Conservation (phyloP, 2,329 filamentous ascomycete genomes). For the Fusarium sp. region DNA sequence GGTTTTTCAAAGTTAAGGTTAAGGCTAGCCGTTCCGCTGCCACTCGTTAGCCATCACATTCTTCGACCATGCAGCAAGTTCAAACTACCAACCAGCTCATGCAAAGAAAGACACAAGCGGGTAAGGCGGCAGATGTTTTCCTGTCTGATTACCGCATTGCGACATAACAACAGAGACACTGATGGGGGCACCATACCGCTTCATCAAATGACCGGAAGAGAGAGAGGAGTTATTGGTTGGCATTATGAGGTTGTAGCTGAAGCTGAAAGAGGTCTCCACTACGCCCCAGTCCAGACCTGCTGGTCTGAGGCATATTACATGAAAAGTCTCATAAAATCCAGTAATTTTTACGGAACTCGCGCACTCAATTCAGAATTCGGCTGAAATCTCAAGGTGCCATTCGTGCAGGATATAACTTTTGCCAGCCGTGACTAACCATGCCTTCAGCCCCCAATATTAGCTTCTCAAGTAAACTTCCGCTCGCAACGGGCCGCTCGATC, state of each 20-base stretch:
- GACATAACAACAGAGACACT: too few relatives aligned
- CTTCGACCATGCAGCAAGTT: neutral
- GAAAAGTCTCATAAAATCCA: too few relatives aligned
- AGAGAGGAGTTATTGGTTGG: too few relatives aligned
- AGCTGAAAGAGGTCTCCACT: neutral
- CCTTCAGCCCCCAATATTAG: neutral
- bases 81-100: neutral
- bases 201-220: neutral
- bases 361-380: accelerated
- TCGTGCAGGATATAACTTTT: neutral
- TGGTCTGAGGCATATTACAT: neutral
- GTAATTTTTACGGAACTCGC: neutral
- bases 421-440: neutral
- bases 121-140: neutral
- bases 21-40: neutral
- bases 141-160: accelerated
- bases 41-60: neutral
- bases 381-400: accelerated
- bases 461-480: neutral
- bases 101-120: neutral
- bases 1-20: neutral
- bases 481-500: constrained; percentile 22
- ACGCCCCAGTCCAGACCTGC: neutral
- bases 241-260: accelerated
- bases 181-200: accelerated